Evolutionary conservation across 345 rosid genomes (phyloP).

Genomic region (Pelargonium nanum): DNA sequence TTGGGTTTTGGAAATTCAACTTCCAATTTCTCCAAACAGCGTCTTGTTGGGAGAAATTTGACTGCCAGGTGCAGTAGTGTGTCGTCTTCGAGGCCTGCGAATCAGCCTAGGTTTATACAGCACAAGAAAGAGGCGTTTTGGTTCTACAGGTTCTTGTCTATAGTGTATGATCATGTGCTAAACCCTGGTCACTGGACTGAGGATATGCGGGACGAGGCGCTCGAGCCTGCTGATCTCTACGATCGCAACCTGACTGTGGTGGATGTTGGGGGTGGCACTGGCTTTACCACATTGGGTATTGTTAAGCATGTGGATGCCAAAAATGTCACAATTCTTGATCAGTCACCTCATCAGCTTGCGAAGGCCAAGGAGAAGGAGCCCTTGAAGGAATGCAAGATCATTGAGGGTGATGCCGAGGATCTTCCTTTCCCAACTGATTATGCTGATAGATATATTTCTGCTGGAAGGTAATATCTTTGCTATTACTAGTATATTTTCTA

Average conservation of each 20-base stretch:
- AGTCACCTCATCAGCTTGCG: conserved; percentile 96
- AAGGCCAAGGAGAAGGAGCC: conserved; percentile 92
- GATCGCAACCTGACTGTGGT: conserved; percentile 64
- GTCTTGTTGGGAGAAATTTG: conserved; percentile 17
- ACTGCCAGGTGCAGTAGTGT: conserved; percentile 44
- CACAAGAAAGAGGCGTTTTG: conserved; percentile 97
- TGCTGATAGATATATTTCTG: conserved; percentile 91
- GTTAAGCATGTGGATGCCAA: conserved; percentile 91
- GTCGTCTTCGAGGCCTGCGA: conserved; percentile 72
- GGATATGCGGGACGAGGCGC: conserved; percentile 96
- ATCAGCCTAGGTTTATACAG: conserved; percentile 91
- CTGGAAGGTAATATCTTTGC: conserved; percentile 57
- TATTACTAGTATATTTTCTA: too few relatives aligned
- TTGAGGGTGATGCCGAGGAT: conserved; percentile 96
- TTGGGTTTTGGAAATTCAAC: conserved; percentile 31
- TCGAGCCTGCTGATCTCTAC: conserved; percentile 86
- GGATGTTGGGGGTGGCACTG: conserved; percentile 99
- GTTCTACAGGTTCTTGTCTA: conserved; percentile 94
- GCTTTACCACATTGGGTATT: conserved; percentile 90
- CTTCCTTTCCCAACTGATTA: conserved; percentile 84
- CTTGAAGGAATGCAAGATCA: conserved; percentile 77
- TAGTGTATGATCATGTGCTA: conserved; percentile 80
- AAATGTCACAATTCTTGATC: conserved; percentile 92
- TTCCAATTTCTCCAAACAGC: conserved; percentile 24
- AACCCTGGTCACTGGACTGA: conserved; percentile 97